Base-by-base conservation (phyloP, 2,329 filamentous ascomycete species). In the Daldinia sp. region DNA sequence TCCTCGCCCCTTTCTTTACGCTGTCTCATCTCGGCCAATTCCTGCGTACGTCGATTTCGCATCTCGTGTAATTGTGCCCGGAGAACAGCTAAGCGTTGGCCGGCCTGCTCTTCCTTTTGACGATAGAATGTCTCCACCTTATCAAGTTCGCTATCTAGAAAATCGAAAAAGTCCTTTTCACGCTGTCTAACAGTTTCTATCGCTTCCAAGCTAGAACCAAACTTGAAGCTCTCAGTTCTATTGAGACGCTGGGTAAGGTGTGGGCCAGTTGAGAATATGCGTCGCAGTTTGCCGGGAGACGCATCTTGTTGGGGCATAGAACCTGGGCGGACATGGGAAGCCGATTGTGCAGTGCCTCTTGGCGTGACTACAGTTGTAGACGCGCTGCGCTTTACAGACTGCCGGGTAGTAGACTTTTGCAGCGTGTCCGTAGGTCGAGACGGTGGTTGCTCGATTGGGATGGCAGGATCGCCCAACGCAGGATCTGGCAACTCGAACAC, bases 91-190 rank as follows among this genome's bases (percentile, higher is more conserved):
- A 98, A 82, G 1, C 94, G 88, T 61, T 90, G 83, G 0, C 89
- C 91, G 0, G 95, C 93, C 77, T 98, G 93, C 30, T 92, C 87
- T 77, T 99, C 96, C 77, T 98, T 98, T 72, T 88, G 82, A 73
- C 88, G 90, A 82, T 98, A 98, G 76, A 99, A 99, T 0, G 84
- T 81, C 77, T 99, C 94, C 10, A 99, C 93, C 81, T 98, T 99
- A n/a, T 90, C 86, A 13, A 99, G 83, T 80, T 99, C 92, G 9
- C 83, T 83, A 74, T 98, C 93, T 60, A 99, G 83, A 75, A 96
- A 99, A 0, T 84, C 81, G 78, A 94, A 95, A 77, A 99, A 98
- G 13, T 97, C 93, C n/a, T 86, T 87, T 78, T 97, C 90, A 18
- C 89, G 87, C 63, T 90, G 84, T 50, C 92, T 91, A 3, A 97